Evolutionary conservation across 352 stramenopile genomes (phyloP).

Genomic region (Globisporangium emineosum): DNA sequence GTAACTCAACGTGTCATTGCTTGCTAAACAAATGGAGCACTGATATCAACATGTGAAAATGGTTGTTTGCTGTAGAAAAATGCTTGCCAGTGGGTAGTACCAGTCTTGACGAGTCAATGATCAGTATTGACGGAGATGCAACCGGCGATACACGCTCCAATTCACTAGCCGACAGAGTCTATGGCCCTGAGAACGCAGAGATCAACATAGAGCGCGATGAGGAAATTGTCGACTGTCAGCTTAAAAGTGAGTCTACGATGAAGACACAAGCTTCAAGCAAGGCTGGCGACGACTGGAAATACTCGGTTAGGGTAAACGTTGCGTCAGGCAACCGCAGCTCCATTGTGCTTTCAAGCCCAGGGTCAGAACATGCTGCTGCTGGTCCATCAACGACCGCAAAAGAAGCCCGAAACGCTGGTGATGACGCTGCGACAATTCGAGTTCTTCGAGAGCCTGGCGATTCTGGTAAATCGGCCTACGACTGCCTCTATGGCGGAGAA

Average conservation of each 20-base stretch:
- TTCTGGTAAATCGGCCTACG: slow-evolving; percentile 26
- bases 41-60: neutral
- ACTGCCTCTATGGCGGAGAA: slow-evolving; percentile 26
- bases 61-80: slow-evolving; percentile 8
- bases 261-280: neutral
- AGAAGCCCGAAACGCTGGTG: neutral
- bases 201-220: slow-evolving; percentile 1
- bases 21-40: neutral
- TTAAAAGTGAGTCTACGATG: neutral
- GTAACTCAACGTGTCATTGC: slow-evolving; percentile 17
- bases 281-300: slow-evolving; percentile 9
- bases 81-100: no score
- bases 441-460: slow-evolving; percentile 39
- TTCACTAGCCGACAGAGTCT: neutral
- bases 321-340: slow-evolving; percentile 26
- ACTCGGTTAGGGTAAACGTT: slow-evolving; percentile 33
- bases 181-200: neutral
- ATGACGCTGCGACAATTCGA: slow-evolving; percentile 19
- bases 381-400: neutral
- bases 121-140: neutral
- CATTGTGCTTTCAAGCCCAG: slow-evolving; percentile 14
- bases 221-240: neutral
- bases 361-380: neutral
- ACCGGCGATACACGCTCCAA: neutral
- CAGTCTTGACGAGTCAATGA: neutral